Percentiles rank a stretch among this genome's conserved stretches.
These are phyloP conservation scores for Claviceps digitariae DNA, from an alignment of 2,329 filamentous ascomycete genomes.

Conservation along the genomic window DNA sequence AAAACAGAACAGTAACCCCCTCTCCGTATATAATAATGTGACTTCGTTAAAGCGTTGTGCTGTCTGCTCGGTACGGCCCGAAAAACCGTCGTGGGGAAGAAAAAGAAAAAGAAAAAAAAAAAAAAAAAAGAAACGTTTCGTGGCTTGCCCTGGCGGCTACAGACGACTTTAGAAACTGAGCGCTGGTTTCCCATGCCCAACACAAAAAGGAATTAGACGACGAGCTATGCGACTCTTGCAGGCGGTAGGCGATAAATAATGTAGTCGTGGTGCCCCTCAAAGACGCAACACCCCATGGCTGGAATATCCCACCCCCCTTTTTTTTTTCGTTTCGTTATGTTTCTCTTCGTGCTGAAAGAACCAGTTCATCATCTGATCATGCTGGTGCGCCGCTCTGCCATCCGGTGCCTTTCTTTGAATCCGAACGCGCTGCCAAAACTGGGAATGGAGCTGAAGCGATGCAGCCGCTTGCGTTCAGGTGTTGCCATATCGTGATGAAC, in stretches of 20 bases:
- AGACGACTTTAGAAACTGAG: not conserved
- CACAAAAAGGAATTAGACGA: not conserved
- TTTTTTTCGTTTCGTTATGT: not conserved
- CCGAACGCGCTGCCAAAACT: conserved; percentile 31
- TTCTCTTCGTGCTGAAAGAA: not conserved
- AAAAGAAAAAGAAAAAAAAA: not conserved
- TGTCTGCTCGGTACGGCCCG: not conserved
- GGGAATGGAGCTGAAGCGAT: conserved; percentile 43
- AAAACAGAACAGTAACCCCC: not conserved
- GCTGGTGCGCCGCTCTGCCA: conserved; percentile 29
- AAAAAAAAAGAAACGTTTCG: not conserved
- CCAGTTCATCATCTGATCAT: conserved; percentile 19
- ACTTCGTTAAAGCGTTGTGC: conserved; percentile 1
- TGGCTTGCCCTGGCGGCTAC: not conserved
- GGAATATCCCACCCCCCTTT: too few species aligned
- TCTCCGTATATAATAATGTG: not conserved
- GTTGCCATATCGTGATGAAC: conserved; percentile 13
- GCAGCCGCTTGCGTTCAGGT: conserved; percentile 33
- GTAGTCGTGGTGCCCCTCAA: not conserved
- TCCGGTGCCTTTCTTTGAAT: conserved; percentile 19
- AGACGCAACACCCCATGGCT: not conserved
- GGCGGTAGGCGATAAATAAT: not conserved
- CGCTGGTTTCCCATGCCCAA: not conserved
- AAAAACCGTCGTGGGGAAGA: not conserved
- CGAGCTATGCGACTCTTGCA: not conserved